These are phyloP conservation scores for Fusarium sp. DNA, from an alignment of 2,329 filamentous ascomycete species.

Conservation along the genomic window DNA sequence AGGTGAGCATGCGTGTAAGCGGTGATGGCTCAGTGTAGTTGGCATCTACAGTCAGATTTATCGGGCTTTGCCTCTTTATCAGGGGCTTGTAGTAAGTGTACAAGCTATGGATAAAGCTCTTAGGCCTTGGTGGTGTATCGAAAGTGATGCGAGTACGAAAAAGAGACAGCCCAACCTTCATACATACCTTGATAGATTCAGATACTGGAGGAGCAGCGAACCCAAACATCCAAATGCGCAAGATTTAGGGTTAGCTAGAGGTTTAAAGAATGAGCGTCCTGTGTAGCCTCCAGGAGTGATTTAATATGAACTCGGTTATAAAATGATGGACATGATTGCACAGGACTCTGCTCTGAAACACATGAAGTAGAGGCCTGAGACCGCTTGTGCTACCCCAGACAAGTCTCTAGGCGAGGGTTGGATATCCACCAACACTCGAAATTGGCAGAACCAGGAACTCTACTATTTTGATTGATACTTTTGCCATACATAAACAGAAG, in stretches of 20 bases:
- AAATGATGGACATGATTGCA: neutral
- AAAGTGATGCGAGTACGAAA: neutral
- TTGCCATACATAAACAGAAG: no score
- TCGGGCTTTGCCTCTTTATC: neutral
- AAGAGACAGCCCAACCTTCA: neutral
- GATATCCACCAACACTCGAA: neutral
- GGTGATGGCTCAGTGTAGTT: neutral
- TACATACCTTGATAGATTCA: neutral
- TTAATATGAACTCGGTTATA: neutral
- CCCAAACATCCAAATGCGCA: neutral
- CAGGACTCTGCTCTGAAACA: neutral
- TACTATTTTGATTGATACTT: neutral
- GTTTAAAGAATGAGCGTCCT: neutral
- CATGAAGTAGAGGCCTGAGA: neutral
- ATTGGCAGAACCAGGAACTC: neutral
- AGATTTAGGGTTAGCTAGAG: neutral
- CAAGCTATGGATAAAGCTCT: neutral
- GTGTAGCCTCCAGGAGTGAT: neutral
- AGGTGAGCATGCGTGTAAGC: neutral
- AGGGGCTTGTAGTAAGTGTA: neutral
- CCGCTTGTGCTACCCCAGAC: neutral
- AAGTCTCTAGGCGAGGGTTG: neutral
- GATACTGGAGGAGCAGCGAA: neutral
- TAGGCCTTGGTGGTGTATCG: neutral
- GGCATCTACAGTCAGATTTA: neutral